These are phyloP conservation scores for Dunaliella primolecta DNA, from an alignment of 139 green algal genomes.

Conservation along the genomic window DNA sequence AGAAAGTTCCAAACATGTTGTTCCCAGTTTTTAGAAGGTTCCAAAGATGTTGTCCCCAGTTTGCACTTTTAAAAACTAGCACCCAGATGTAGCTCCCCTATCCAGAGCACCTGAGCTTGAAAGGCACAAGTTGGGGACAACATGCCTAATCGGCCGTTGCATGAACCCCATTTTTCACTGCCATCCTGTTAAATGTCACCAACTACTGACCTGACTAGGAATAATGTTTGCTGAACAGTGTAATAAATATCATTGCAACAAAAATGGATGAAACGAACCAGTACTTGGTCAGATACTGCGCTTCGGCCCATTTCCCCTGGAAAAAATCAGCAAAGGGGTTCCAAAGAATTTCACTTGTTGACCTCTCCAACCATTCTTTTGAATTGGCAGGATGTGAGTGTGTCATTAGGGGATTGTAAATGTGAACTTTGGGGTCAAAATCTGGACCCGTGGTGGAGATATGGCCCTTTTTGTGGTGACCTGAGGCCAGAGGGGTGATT, in stretches of 20 bases:
- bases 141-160: background rate
- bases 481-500: background rate
- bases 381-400: background rate
- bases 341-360: background rate
- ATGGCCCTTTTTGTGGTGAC: background rate
- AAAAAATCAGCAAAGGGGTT: background rate
- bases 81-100: background rate
- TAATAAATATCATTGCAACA: background rate
- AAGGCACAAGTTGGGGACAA: background rate
- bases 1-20: background rate
- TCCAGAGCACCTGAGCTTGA: background rate
- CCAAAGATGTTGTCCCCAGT: background rate
- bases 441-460: no score
- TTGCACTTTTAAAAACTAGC: background rate
- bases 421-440: background rate
- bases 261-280: background rate
- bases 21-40: background rate
- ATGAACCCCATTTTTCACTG: background rate
- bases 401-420: background rate
- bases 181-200: background rate
- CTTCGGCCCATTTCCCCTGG: background rate
- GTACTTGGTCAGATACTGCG: background rate
- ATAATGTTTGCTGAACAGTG: background rate
- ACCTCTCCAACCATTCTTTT: background rate
- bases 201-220: background rate